Conservation (phyloP, 345 rosid species). For the Carallia brachiata region DNA sequence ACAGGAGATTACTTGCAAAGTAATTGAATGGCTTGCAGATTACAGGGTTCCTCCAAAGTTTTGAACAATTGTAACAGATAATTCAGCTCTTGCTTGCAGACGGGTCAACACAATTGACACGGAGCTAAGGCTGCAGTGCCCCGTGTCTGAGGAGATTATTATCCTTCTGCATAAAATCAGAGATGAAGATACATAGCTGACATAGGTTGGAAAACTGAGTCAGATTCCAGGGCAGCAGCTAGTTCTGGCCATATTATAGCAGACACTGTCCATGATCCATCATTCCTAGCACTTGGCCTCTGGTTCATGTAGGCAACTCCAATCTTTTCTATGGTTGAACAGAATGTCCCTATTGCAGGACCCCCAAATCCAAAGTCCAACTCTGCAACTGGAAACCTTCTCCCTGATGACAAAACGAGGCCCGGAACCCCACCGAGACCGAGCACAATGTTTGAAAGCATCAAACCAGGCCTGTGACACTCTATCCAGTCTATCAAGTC, state of each 20-base stretch:
- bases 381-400: constrained; percentile 66
- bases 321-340: constrained; percentile 54
- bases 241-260: constrained; percentile 77
- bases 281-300: constrained; percentile 60
- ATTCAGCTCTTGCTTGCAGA: too few species aligned
- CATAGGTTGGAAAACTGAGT: constrained; percentile 74
- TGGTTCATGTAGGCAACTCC: constrained; percentile 82
- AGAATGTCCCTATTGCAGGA: constrained; percentile 61
- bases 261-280: constrained; percentile 78
- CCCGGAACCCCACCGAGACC: constrained; percentile 77
- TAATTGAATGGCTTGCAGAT: too few species aligned
- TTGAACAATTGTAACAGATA: too few species aligned
- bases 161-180: constrained; percentile 7
- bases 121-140: too few species aligned
- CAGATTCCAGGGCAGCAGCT: constrained; percentile 64
- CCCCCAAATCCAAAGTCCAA: constrained; percentile 76
- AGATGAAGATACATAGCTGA: constrained; percentile 47
- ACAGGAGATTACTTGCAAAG: too few species aligned
- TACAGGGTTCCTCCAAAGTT: too few species aligned
- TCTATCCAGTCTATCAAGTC: constrained; percentile 87
- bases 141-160: too few species aligned
- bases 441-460: constrained; percentile 57
- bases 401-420: constrained; percentile 72
- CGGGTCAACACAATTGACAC: too few species aligned
- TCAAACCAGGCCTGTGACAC: constrained; percentile 81